These are phyloP conservation scores for Ascochyta pisi DNA, from an alignment of 2,329 filamentous ascomycete species.

Conservation along the genomic window DNA sequence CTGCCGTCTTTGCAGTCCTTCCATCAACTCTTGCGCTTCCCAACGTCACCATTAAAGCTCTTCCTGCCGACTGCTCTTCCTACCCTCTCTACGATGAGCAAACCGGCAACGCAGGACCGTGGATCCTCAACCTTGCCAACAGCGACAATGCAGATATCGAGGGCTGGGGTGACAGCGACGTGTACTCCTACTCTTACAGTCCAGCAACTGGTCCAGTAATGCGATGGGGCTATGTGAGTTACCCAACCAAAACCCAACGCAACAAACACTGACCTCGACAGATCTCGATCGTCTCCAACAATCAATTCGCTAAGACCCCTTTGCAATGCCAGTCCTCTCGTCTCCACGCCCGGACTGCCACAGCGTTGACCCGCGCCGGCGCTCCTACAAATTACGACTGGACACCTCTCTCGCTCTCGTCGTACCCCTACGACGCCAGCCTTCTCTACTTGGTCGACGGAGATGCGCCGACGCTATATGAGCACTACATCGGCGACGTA, in stretches of 20 bases:
- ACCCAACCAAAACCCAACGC: background rate
- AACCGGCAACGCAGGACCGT: slow-evolving; percentile 23
- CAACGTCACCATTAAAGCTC: slow-evolving; percentile 19
- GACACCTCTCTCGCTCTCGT: slow-evolving; percentile 21
- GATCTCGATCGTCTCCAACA: slow-evolving; percentile 27
- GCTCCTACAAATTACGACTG: slow-evolving; percentile 19
- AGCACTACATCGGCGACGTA: slow-evolving; percentile 27
- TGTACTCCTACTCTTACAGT: slow-evolving; percentile 15
- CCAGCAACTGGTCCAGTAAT: slow-evolving; percentile 19
- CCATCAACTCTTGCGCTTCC: slow-evolving; percentile 21
- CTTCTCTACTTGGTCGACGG: slow-evolving; percentile 28
- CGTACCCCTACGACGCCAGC: slow-evolving; percentile 22
- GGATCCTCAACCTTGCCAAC: slow-evolving; percentile 16
- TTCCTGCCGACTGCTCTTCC: slow-evolving; percentile 25
- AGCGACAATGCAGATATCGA: slow-evolving; percentile 27
- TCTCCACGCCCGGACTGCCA: slow-evolving; percentile 19
- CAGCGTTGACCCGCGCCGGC: slow-evolving; percentile 19
- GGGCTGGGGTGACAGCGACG: slow-evolving; percentile 17
- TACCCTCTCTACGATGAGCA: slow-evolving; percentile 26
- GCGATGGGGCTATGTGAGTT: slow-evolving; percentile 24
- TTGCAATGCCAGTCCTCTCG: slow-evolving; percentile 22
- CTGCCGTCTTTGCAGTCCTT: slow-evolving; percentile 7
- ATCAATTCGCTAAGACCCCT: slow-evolving; percentile 23
- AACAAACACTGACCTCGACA: slow-evolving; percentile 3
- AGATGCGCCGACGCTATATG: slow-evolving; percentile 21